Base-by-base conservation (phyloP, 176 grass and related monocot species). In the Cenchrus purpureus region DNA sequence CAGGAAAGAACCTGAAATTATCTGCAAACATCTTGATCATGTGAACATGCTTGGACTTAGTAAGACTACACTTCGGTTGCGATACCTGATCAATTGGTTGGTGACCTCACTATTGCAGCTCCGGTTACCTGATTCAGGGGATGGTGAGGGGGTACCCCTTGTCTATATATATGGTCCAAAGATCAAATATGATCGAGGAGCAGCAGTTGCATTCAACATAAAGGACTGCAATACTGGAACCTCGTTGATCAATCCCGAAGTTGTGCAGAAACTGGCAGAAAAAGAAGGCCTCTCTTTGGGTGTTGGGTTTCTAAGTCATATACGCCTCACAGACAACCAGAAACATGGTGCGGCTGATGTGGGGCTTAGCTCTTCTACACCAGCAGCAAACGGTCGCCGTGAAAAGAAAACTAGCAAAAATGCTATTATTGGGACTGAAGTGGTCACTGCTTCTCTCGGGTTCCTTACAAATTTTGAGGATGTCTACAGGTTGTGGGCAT, bases 381-480 rank as follows among this genome's bases (percentile, higher is more conserved):
- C 93, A 84, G 79, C 83, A 1, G 83, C 86, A 72, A 95, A 84
- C 10, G 32, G 83, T 59, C 91, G 77, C 6, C 95, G 62, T 12
- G 95, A 93, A 58, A 84, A 92, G 90, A 94, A 91, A 83, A 90
- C 56, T 70, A 93, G 74, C 32, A 89, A 93, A 70, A 92, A 90
- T 73, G 82, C 77, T 84, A 83, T 81, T 20, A 31, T 92, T 29
- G 79, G 88, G 65, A 89, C 91, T 52, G 97, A 99, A 89, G 97
- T 96, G 13, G 84, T 96, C 46, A 99, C 97, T 37, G 97, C 93
- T 71, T 99, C 97, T 37, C 91, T 99, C 88, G 97, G 97, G 22
- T 99, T 96, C 78, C 91, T 99, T 70, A 96, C 97, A 79, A 96
- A 96, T 91, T 99, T 96, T 74, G 93, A 94, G 64, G 97, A 99